Base-by-base conservation (phyloP, 2,329 filamentous ascomycete genomes). In the Penicillium verrucosum region DNA sequence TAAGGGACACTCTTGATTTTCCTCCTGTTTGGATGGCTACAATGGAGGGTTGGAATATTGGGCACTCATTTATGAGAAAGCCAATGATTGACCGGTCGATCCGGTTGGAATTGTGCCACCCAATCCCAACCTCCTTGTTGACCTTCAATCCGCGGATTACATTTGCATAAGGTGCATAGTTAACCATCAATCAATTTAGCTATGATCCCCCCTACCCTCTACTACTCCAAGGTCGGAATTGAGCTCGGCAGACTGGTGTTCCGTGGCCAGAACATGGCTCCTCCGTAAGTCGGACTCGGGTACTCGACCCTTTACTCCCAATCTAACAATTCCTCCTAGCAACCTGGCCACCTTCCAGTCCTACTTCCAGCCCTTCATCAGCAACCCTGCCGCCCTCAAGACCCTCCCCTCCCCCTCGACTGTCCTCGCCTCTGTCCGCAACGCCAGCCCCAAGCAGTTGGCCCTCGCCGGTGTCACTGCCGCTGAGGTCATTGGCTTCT, bases 401-500 rank as follows among this genome's bases (percentile, higher is more conserved):
- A 75, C 78, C 66, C 77, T 81, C 64, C 73, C 84, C 65, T 78
- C 85, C 65, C 82, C 87, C 56, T 74, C 79, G 68, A 73, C 75
- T 61, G 68, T 84, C 64, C 70, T 88, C 63, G 77, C 79, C 67
- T 79, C 80, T 65, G 74, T 89, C 70, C 86, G 89, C 73, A 89
- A 86, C 79, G 69, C 94, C 69, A 88, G 85, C 76, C 81, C 78
- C 65, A 82, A 85, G 66, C 88, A 96, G 77, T 74, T 93, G 67
- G 83, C 84, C 54, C 78, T 88, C 52, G 88, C 83, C 59, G 90
- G 89, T 67, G 89, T 99, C 58, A 80, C 97, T 60, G 78, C 82
- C 46, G 92, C 92, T 55, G 93, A 99, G 80, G 84, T 91, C 49
- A 79, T 99, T 65, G 94, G 94, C 60, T 99, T 99, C 85, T 99